A percentile compares a stretch with the other conserved stretches of the same genome.
Evolutionary conservation across 2,329 filamentous ascomycete species (phyloP).

Genomic region (Lojkania enalia): DNA sequence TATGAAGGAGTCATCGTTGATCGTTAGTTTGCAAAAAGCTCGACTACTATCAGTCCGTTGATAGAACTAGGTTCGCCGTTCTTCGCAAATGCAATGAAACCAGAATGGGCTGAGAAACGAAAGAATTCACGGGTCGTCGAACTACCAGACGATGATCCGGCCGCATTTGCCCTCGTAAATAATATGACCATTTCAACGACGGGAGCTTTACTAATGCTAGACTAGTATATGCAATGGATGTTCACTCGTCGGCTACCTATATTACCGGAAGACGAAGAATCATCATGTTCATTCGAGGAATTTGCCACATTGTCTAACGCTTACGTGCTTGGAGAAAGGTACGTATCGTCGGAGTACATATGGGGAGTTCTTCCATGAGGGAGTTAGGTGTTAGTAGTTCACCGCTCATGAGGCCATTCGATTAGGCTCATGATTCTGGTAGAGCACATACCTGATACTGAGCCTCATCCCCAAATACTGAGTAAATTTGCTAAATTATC

Average conservation of each 20-base stretch:
- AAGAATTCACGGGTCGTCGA: slow-evolving; percentile 10
- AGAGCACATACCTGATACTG: too few species aligned
- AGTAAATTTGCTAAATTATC: too few species aligned
- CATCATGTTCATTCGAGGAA: background rate
- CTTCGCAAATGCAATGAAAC: slow-evolving; percentile 23
- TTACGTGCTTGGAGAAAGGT: slow-evolving; percentile 1
- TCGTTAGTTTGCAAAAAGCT: slow-evolving; percentile 1
- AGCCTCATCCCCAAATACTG: too few species aligned
- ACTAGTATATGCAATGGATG: background rate
- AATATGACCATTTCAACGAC: background rate
- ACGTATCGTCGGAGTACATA: too few species aligned
- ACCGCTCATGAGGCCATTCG: too few species aligned
- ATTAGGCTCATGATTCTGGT: too few species aligned
- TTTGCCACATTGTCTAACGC: background rate
- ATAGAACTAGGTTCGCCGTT: slow-evolving; percentile 9
- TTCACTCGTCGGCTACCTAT: background rate
- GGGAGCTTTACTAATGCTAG: background rate
- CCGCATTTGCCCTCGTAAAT: background rate
- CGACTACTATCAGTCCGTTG: too few species aligned
- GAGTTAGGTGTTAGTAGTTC: too few species aligned
- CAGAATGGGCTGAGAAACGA: slow-evolving; percentile 17
- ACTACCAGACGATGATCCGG: slow-evolving; percentile 1
- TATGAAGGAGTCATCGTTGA: slow-evolving; percentile 23
- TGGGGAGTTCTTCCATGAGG: too few species aligned
- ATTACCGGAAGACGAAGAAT: background rate